Evolutionary conservation across 2,329 filamentous ascomycete genomes (phyloP).

Genomic region (Ophiostoma triangulosporum): DNA sequence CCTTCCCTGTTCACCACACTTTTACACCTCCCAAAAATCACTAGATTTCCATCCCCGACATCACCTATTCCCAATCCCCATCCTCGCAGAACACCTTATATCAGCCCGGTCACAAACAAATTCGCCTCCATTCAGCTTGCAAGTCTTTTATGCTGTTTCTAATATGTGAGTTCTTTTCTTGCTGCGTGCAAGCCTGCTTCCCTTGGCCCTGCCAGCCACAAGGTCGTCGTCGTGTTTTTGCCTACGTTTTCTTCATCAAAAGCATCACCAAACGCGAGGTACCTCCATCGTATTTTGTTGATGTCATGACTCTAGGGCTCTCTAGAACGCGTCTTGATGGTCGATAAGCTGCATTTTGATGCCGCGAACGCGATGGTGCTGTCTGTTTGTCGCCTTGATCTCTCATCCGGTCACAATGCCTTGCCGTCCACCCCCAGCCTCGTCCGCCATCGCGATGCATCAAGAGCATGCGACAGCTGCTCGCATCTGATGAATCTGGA

Average conservation of each 20-base stretch:
- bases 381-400: background rate
- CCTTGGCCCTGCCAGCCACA: background rate
- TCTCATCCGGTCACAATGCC: conserved; percentile 8
- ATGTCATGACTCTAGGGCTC: background rate
- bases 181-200: background rate
- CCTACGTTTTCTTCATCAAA: conserved; percentile 9
- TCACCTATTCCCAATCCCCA: conserved; percentile 4
- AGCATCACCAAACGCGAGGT: conserved; percentile 7
- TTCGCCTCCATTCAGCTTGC: background rate
- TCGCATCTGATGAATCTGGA: background rate
- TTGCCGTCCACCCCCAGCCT: conserved; percentile 14
- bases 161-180: conserved; percentile 2
- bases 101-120: background rate
- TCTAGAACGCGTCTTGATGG: background rate
- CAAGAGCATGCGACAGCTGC: conserved; percentile 11
- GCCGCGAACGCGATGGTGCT: conserved; percentile 1
- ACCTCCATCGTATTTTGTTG: conserved; percentile 10
- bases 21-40: conserved; percentile 10
- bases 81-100: conserved; percentile 1
- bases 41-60: conserved; percentile 9
- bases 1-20: conserved; percentile 10
- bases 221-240: background rate
- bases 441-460: conserved; percentile 11
- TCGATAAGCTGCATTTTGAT: background rate
- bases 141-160: background rate